A percentile compares a stretch with the other conserved stretches of the same genome.
These are phyloP conservation scores for Aspergillus phoenicis DNA, from an alignment of 2,329 filamentous ascomycete species.

Conservation along the genomic window DNA sequence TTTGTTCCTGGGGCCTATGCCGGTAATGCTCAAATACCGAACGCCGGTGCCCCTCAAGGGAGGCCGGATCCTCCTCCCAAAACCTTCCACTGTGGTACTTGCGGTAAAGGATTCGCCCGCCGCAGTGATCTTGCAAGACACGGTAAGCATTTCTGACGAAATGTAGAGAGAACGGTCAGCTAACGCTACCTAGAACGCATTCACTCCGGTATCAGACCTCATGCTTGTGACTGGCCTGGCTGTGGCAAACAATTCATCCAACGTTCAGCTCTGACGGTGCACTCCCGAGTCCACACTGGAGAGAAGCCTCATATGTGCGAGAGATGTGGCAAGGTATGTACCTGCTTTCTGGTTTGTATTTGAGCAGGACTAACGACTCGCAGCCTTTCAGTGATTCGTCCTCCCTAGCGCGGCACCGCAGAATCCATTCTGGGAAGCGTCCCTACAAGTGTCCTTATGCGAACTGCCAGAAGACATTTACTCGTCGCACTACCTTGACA, in stretches of 20 bases:
- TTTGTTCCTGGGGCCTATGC: slow-evolving; percentile 55
- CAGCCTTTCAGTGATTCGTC: slow-evolving; percentile 96
- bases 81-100: slow-evolving; percentile 86
- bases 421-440: slow-evolving; percentile 92
- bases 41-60: slow-evolving; percentile 45
- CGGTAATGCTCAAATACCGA: slow-evolving; percentile 50
- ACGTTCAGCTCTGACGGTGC: slow-evolving; percentile 90
- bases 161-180: neutral
- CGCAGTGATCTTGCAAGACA: slow-evolving; percentile 93
- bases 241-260: slow-evolving; percentile 98
- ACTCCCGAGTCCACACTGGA: slow-evolving; percentile 92
- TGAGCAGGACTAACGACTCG: slow-evolving; percentile 10
- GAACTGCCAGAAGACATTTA: slow-evolving; percentile 98
- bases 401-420: slow-evolving; percentile 86
- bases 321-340: slow-evolving; percentile 84
- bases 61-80: slow-evolving; percentile 61
- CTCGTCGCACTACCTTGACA: slow-evolving; percentile 89
- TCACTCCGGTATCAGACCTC: slow-evolving; percentile 85
- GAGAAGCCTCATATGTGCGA: slow-evolving; percentile 99
- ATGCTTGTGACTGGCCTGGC: slow-evolving; percentile 84
- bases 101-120: slow-evolving; percentile 87
- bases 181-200: slow-evolving; percentile 72
- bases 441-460: slow-evolving; percentile 98
- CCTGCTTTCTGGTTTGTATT: neutral
- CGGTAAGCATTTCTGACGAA: slow-evolving; percentile 62